A percentile compares a stretch with the other conserved stretches of the same genome.
These are phyloP conservation scores for Trametes sanguinea DNA, from an alignment of 768 basidiomycete species.

Conservation along the genomic window DNA sequence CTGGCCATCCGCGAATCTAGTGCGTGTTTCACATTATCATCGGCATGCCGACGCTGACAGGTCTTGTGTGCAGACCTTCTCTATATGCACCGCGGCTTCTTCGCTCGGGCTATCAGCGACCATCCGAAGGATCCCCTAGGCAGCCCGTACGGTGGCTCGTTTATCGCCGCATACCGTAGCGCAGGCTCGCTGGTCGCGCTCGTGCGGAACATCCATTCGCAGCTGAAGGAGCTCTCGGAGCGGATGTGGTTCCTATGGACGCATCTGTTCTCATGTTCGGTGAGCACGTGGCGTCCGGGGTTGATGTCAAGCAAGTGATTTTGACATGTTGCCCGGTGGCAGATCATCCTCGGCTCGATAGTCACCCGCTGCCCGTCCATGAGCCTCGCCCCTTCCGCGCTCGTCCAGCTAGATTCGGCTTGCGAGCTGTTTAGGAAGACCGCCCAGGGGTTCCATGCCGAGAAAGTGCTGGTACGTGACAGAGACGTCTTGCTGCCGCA, in stretches of 20 bases:
- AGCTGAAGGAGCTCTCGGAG: slow-evolving; percentile 64
- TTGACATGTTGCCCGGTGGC: slow-evolving; percentile 7
- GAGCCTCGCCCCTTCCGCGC: slow-evolving; percentile 66
- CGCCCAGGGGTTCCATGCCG: slow-evolving; percentile 52
- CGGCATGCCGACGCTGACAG: not conserved
- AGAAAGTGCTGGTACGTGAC: slow-evolving; percentile 58
- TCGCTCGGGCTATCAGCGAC: slow-evolving; percentile 69
- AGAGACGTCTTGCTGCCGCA: not conserved
- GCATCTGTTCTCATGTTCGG: slow-evolving; percentile 72
- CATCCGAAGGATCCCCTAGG: slow-evolving; percentile 65
- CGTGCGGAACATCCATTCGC: slow-evolving; percentile 65
- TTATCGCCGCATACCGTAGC: slow-evolving; percentile 66
- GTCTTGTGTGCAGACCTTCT: slow-evolving; percentile 50
- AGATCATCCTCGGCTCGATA: slow-evolving; percentile 75
- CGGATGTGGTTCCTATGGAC: slow-evolving; percentile 76
- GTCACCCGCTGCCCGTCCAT: slow-evolving; percentile 62
- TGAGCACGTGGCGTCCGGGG: slow-evolving; percentile 30
- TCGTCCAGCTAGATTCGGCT: slow-evolving; percentile 65
- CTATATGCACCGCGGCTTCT: slow-evolving; percentile 78
- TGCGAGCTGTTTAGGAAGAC: slow-evolving; percentile 60
- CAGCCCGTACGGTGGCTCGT: slow-evolving; percentile 67
- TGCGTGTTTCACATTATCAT: slow-evolving; percentile 33
- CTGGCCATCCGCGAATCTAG: slow-evolving; percentile 72
- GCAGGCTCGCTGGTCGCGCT: slow-evolving; percentile 71
- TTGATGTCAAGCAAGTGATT: not conserved